Conservation (phyloP, 2,329 filamentous ascomycete species). For the Zymoseptoria brevis region DNA sequence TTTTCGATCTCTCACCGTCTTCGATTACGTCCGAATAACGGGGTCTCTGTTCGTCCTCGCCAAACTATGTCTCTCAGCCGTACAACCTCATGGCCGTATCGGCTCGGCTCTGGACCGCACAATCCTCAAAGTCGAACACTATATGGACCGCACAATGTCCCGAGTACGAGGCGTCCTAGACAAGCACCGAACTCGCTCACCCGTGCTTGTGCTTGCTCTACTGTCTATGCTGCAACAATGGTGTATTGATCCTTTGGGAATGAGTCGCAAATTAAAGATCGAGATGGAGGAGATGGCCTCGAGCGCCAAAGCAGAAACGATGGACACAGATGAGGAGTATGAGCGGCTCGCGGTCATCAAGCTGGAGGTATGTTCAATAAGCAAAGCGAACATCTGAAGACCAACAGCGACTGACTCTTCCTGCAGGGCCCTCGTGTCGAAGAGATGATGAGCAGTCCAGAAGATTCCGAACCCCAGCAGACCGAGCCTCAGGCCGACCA, state of each 20-base stretch:
- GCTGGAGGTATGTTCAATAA: constrained; percentile 4
- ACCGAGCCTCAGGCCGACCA: neutral
- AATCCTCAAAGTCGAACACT: constrained; percentile 56
- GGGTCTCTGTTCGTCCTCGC: constrained; percentile 65
- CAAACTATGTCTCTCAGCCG: constrained; percentile 64
- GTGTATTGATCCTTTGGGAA: constrained; percentile 20
- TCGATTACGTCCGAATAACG: constrained; percentile 62
- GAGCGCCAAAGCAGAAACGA: neutral
- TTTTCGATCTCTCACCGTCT: constrained; percentile 60
- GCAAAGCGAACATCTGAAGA: constrained; percentile 5
- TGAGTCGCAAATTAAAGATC: constrained; percentile 7
- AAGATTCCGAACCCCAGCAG: neutral
- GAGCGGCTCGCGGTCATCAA: constrained; percentile 2
- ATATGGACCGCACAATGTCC: constrained; percentile 62
- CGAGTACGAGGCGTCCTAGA: constrained; percentile 59
- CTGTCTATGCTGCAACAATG: constrained; percentile 27
- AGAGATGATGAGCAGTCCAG: neutral
- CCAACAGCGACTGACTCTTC: neutral
- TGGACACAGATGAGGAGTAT: constrained; percentile 9
- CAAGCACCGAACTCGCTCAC: constrained; percentile 15
- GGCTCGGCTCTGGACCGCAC: constrained; percentile 62
- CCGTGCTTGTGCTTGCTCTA: constrained; percentile 24
- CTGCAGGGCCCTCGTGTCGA: neutral
- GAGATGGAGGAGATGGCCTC: constrained; percentile 2
- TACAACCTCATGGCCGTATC: constrained; percentile 56